These are phyloP conservation scores for Aspergillus luchuensis DNA, from an alignment of 2,329 filamentous ascomycete species.

Conservation along the genomic window DNA sequence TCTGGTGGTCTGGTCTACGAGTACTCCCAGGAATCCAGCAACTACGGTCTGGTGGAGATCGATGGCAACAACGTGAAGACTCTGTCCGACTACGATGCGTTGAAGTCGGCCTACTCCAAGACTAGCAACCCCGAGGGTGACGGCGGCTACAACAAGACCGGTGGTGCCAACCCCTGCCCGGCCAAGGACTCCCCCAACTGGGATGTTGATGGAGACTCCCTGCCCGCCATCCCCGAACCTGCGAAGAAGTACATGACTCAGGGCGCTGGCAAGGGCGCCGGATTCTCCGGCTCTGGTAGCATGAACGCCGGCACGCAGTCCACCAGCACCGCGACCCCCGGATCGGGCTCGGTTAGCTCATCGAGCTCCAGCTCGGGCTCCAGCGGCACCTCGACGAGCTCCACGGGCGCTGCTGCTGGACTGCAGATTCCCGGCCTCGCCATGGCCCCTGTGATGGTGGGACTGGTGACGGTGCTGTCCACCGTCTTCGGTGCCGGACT, in stretches of 20 bases:
- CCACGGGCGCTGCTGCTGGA: constrained; percentile 48
- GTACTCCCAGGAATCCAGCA: constrained; percentile 81
- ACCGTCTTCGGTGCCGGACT: constrained; percentile 56
- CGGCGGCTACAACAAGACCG: constrained; percentile 61
- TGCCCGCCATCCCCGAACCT: constrained; percentile 59
- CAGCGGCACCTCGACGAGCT: constrained; percentile 29
- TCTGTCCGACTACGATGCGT: constrained; percentile 62
- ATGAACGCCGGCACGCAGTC: constrained; percentile 57
- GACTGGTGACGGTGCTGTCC: constrained; percentile 54
- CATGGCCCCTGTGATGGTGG: constrained; percentile 55
- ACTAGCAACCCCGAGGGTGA: constrained; percentile 57
- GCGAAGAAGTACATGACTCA: constrained; percentile 60
- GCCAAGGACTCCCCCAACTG: constrained; percentile 54
- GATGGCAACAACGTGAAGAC: constrained; percentile 58
- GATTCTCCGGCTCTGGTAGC: constrained; percentile 58
- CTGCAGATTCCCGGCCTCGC: constrained; percentile 50
- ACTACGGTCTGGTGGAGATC: constrained; percentile 78
- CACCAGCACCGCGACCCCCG: constrained; percentile 52
- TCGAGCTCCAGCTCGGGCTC: constrained; percentile 17
- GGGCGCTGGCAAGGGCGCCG: constrained; percentile 60
- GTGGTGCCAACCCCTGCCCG: constrained; percentile 58
- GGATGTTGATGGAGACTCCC: constrained; percentile 55
- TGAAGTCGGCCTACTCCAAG: constrained; percentile 54
- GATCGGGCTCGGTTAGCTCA: constrained; percentile 47
- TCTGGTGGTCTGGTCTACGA: constrained; percentile 96